Evolutionary conservation across 768 basidiomycete genomes (phyloP), one percentile per base, ranked within the genome.

Genomic region (Podaxis sp.): DNA sequence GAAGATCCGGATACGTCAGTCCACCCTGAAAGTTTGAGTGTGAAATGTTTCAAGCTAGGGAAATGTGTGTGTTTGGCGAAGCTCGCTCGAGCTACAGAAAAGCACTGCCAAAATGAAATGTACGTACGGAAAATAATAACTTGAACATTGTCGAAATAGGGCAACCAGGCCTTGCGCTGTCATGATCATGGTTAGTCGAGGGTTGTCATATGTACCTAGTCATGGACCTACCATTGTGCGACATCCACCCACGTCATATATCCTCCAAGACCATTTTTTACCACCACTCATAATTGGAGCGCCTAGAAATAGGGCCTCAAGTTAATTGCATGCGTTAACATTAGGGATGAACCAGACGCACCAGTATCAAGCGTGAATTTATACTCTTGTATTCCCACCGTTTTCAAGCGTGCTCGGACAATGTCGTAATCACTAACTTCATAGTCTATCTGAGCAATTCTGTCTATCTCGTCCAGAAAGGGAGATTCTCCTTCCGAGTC

Each of bases 211-310:
- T 23, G 1, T 42, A 58, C 37, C 32, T 1, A 57, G 55, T 47
- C 4, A 56, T 55, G 46, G 47, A 70, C 78, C 21, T 67, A 88
- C 88, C 72, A 77, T 74, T 5, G 88, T 89, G 56, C 89, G 83
- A 62, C 85, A 87, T 16, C 86, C 89, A 36, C 88, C 89, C 51
- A 91, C 90, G 68, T 91, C 90, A 71, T 86, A 91, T 60, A 91
- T 84, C 36, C 79, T 77, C 89, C 88, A 91, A 67, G 82, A 83
- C 75, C 77, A 81, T 6, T 74, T 69, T 50, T 70, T 71, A 25
- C 73, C 75, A 63, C 52, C 35, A n/a, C 18, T 25, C 10, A 54
- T 23, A 27, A 23, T n/a, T 37, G 52, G 52, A 18, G 52, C 52
- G 4, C 52, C 52, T 54, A 16, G 5, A 23, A 54, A 16, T 23